Conservation (phyloP, 768 basidiomycete species). For the Mycena haematopus region DNA sequence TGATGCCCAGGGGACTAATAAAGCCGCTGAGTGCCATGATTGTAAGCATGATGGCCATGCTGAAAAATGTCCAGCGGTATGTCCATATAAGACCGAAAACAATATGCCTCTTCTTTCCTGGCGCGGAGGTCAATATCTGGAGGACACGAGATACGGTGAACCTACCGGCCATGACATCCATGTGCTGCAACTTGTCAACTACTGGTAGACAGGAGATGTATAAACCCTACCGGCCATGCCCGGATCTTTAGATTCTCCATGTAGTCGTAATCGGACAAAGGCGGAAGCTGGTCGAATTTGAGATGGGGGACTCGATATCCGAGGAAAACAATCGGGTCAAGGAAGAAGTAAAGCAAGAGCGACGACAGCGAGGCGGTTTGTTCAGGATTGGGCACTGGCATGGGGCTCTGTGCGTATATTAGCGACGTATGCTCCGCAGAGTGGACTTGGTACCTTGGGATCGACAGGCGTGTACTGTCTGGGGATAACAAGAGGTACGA, state of each 20-base stretch:
- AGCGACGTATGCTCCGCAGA: not conserved
- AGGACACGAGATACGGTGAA: too few relatives aligned
- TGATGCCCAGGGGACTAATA: conserved; percentile 48
- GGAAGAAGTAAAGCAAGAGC: conserved; percentile 52
- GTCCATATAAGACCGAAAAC: conserved; percentile 52
- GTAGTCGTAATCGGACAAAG: conserved; percentile 65
- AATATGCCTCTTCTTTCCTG: conserved; percentile 22
- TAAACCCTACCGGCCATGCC: conserved; percentile 40
- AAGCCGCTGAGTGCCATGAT: conserved; percentile 38
- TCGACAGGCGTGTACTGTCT: conserved; percentile 60
- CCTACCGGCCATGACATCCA: conserved; percentile 42
- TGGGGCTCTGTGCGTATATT: conserved; percentile 38
- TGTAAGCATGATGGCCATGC: conserved; percentile 38
- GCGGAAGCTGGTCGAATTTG: conserved; percentile 60
- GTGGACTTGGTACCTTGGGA: conserved; percentile 45
- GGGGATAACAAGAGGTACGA: conserved; percentile 61
- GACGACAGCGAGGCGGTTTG: conserved; percentile 57
- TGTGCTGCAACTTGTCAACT: too few relatives aligned
- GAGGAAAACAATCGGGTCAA: conserved; percentile 57
- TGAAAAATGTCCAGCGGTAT: conserved; percentile 33
- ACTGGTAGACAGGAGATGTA: too few relatives aligned
- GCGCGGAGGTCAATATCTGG: too few relatives aligned
- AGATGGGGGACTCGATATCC: conserved; percentile 53
- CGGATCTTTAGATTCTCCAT: conserved; percentile 33
- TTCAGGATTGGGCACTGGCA: conserved; percentile 46